Evolutionary conservation across 2,329 filamentous ascomycete species (phyloP).

Genomic region (Dothidotthia symphoricarpi): DNA sequence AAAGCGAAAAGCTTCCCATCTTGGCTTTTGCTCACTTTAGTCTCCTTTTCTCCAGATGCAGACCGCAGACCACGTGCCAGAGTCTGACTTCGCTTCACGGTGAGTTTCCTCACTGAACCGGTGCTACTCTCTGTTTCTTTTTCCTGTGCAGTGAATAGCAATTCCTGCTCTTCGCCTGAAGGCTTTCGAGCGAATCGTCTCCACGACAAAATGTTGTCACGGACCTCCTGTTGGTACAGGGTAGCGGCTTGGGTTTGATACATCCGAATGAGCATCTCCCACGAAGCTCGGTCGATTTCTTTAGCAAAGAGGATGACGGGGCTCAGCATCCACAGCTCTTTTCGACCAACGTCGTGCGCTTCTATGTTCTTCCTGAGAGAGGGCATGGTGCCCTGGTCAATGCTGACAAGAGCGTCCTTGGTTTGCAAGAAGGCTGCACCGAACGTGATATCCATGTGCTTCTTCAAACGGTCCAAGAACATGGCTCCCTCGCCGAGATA

Average conservation of each 20-base stretch:
- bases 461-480: slow-evolving; percentile 76
- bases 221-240: slow-evolving; percentile 80
- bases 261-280: slow-evolving; percentile 73
- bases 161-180: slow-evolving; percentile 72
- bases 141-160: slow-evolving; percentile 87
- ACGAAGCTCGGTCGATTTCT: slow-evolving; percentile 78
- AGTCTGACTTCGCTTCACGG: slow-evolving; percentile 90
- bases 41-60: slow-evolving; percentile 62
- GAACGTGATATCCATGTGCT: slow-evolving; percentile 80
- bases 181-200: slow-evolving; percentile 74
- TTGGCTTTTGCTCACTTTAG: slow-evolving; percentile 57
- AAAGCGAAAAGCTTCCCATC: slow-evolving; percentile 70
- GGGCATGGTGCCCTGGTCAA: slow-evolving; percentile 49
- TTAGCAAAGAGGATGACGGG: slow-evolving; percentile 84
- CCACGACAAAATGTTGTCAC: slow-evolving; percentile 73
- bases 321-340: slow-evolving; percentile 81
- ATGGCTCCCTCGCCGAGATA: slow-evolving; percentile 73
- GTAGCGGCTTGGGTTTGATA: slow-evolving; percentile 76
- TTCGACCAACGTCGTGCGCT: slow-evolving; percentile 70
- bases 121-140: slow-evolving; percentile 74
- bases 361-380: slow-evolving; percentile 62
- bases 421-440: slow-evolving; percentile 71
- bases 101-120: slow-evolving; percentile 77
- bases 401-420: slow-evolving; percentile 56
- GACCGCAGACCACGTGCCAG: slow-evolving; percentile 71